Evolutionary conservation across 2,329 filamentous ascomycete species (phyloP), one percentile per base, ranked within the genome.

Genomic region (Penicillium expansum): DNA sequence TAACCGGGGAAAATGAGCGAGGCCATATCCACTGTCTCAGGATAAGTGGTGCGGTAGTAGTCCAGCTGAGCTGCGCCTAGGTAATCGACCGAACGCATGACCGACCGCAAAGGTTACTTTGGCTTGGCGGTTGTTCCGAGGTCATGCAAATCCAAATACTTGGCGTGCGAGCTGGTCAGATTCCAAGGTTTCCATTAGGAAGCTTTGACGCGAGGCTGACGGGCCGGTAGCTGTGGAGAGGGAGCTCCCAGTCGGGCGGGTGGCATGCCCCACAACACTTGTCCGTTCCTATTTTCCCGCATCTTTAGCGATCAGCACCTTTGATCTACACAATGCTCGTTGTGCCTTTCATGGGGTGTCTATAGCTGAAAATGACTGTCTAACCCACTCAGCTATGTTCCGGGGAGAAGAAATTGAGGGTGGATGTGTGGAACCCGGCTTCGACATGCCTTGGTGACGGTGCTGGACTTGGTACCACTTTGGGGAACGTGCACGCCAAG

Each of bases 361-460:
- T 62, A 59, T 65, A 61, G 24, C 56, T 61, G 38, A 24, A 4
- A 24, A 61, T 5, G 66, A 62, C 22, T 72, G 68, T 6, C 70
- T 76, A 3, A 9, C 7, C 16, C 16, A n/a, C 7, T 7, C 33
- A 35, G 7, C n/a, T n/a, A n/a, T n/a, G n/a, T n/a, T n/a, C n/a
- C n/a, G 70, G 1, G 74, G 75, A 77, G 55, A 77, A 73, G 59
- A 77, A 77, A 55, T 77, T 74, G 14, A 77, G 62, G 2, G 64
- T 69, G 53, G 77, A 69, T 11, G 57, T 67, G n/a, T n/a, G 67
- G n/a, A 62, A 32, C 7, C 71, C 70, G n/a, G 74, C 75, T 37
- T 63, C 66, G 9, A 77, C 59, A 0, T 37, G 33, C 16, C 14
- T n/a, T 7, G 14, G 61, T 66, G 24, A 75, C 68, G 1, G 65